Evolutionary conservation across 169 alveolate species (phyloP).

Genomic region (Eimeria praecox): DNA sequence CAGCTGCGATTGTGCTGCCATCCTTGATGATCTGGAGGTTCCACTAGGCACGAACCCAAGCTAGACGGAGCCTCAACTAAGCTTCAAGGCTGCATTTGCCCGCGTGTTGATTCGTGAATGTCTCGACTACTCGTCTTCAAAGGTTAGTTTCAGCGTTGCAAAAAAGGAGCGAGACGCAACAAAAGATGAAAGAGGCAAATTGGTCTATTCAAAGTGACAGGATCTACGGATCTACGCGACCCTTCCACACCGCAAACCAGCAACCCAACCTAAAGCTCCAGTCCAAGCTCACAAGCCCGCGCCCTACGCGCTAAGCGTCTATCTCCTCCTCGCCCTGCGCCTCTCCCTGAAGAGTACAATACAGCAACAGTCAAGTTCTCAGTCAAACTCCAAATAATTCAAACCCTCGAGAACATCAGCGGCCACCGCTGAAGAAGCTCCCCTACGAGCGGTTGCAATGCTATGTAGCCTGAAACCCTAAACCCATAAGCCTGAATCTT

Average conservation of each 20-base stretch:
- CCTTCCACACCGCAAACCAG: background rate
- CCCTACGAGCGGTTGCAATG: background rate
- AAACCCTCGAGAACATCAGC: background rate
- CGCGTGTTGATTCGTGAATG: background rate
- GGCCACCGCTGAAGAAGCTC: background rate
- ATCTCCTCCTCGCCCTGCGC: conserved; percentile 1
- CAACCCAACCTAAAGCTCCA: background rate
- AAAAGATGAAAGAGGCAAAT: background rate
- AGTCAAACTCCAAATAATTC: background rate
- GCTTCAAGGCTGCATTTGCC: background rate
- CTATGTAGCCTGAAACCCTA: background rate
- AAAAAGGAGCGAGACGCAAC: background rate
- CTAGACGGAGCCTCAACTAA: background rate
- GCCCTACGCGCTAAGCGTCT: background rate
- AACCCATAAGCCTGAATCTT: background rate
- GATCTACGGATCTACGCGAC: background rate
- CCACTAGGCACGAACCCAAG: background rate
- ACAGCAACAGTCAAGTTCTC: background rate
- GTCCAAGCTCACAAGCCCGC: background rate
- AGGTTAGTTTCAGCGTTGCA: background rate
- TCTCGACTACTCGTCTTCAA: background rate
- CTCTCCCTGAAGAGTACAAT: background rate
- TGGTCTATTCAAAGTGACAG: background rate
- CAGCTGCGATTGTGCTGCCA: background rate
- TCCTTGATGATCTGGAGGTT: background rate